These are phyloP conservation scores for Stemphylium vesicarium DNA, from an alignment of 2,329 filamentous ascomycete species.

Conservation along the genomic window DNA sequence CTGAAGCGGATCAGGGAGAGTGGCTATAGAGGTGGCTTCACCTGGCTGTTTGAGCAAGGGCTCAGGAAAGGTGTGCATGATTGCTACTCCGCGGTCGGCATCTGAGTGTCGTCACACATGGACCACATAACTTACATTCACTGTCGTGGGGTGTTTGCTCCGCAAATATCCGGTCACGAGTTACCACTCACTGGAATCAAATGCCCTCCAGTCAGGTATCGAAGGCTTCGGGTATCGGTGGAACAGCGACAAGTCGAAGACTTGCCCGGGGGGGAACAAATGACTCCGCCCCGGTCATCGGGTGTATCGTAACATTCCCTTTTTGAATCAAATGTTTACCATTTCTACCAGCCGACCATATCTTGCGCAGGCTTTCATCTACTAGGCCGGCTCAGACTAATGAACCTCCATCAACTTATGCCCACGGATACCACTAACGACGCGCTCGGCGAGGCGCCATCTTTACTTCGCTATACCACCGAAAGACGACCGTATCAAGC, in stretches of 20 bases:
- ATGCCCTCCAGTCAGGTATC: too few relatives aligned
- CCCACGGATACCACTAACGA: not conserved
- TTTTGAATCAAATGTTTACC: not conserved
- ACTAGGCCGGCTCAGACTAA: not conserved
- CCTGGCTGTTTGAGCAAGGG: constrained; percentile 61
- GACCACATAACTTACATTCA: not conserved
- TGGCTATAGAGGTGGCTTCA: constrained; percentile 54
- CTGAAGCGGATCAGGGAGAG: constrained; percentile 62
- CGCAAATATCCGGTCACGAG: not conserved
- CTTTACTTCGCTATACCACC: not conserved
- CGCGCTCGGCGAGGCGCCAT: constrained; percentile 4
- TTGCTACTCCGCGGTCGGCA: constrained; percentile 39
- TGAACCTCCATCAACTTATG: not conserved
- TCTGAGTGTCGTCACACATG: constrained; percentile 13
- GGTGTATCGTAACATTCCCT: constrained; percentile 3
- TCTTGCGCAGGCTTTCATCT: not conserved
- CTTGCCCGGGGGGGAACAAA: not conserved
- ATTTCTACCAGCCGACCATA: not conserved
- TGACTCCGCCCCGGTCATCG: not conserved
- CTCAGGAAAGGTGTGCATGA: constrained; percentile 55
- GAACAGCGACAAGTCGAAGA: not conserved
- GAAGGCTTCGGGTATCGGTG: not conserved
- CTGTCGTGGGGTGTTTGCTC: not conserved
- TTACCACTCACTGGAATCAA: constrained; percentile 2
- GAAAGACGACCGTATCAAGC: constrained; percentile 22